Base-by-base conservation (phyloP, 2,329 filamentous ascomycete species). In the Aureobasidium namibiae region DNA sequence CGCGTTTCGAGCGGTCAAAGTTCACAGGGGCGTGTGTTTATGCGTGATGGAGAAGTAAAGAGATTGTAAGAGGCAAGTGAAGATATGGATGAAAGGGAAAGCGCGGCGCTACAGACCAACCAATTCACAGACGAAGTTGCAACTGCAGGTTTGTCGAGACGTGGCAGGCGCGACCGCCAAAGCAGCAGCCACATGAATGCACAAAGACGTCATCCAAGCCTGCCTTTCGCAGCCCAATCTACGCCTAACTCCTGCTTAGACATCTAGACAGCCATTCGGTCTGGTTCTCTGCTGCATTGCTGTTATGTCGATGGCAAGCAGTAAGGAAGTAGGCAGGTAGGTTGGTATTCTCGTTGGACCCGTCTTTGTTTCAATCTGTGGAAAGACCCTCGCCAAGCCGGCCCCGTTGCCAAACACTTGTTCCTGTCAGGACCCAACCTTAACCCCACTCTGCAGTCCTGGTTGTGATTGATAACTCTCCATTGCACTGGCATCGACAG, bases 401-500 rank as follows among this genome's bases (percentile, higher is more conserved):
- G 52, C 34, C 50, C 38, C 54, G 54, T 57, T 57, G 54, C 31
- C 34, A 57, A 57, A 29, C 50, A 31, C n/a, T 63, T 66, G 48
- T 66, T 46, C 54, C 41, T 60, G 61, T 56, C 60, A 41, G 8
- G 48, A 34, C n/a, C 14, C 48, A 52, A 52, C 48, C 48, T 52
- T 52, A 39, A 29, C 48, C 42, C 13, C 13, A 45, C 42, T n/a
- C 18, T 41, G 42, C 42, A 16, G 42, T 45, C 23, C 23, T n/a
- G 4, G 26, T 4, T 9, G 9, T 16, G 11, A 36, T 13, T 34
- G 21, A 23, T 24, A 31, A 36, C 14, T 38, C 44, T 48, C 16
- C 26, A n/a, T 24, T 13, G 18, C 26, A 26, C 16, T 29, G 4
- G 6, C 8, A 21, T 48, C 26, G 10, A 48, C 26, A 21, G 8